These are phyloP conservation scores for Aaosphaeria pasadenensis DNA, from an alignment of 2,329 filamentous ascomycete species.

Conservation along the genomic window DNA sequence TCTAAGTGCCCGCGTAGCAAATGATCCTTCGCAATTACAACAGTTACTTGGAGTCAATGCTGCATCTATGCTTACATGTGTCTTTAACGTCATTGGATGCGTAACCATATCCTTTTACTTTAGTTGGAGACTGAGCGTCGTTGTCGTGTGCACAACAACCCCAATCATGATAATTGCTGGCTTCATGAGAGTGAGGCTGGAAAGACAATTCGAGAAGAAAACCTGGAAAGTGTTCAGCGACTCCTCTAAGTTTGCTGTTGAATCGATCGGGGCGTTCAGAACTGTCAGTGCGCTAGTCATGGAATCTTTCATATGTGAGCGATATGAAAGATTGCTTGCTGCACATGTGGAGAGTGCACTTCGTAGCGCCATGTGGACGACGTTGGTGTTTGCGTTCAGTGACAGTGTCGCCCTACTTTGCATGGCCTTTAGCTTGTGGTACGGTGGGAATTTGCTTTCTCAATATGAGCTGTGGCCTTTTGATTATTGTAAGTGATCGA, in stretches of 20 bases:
- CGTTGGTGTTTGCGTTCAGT: constrained; percentile 18
- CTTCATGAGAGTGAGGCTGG: constrained; percentile 71
- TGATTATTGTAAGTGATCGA: constrained; percentile 8
- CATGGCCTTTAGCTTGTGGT: constrained; percentile 30
- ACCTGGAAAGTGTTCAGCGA: constrained; percentile 72
- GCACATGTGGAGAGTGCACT: constrained; percentile 66
- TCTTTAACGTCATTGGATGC: constrained; percentile 72
- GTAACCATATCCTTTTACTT: constrained; percentile 66
- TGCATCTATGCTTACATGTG: constrained; percentile 78
- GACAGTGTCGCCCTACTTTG: constrained; percentile 63
- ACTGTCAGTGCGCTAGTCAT: constrained; percentile 90
- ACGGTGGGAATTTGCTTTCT: constrained; percentile 18
- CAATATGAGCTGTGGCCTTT: constrained; percentile 10
- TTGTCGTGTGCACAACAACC: constrained; percentile 60
- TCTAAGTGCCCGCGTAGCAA: constrained; percentile 61
- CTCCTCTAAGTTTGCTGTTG: constrained; percentile 84
- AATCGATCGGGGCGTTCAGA: constrained; percentile 86
- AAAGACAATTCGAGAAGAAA: constrained; percentile 18
- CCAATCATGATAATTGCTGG: constrained; percentile 74
- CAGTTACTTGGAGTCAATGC: constrained; percentile 31
- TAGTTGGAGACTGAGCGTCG: constrained; percentile 82
- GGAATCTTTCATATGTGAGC: constrained; percentile 71
- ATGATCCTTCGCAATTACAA: constrained; percentile 22
- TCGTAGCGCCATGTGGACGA: constrained; percentile 57
- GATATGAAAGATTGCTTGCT: constrained; percentile 69